Evolutionary conservation across 805 yeast genomes (phyloP).

Genomic region (Yarrowia sp.): DNA sequence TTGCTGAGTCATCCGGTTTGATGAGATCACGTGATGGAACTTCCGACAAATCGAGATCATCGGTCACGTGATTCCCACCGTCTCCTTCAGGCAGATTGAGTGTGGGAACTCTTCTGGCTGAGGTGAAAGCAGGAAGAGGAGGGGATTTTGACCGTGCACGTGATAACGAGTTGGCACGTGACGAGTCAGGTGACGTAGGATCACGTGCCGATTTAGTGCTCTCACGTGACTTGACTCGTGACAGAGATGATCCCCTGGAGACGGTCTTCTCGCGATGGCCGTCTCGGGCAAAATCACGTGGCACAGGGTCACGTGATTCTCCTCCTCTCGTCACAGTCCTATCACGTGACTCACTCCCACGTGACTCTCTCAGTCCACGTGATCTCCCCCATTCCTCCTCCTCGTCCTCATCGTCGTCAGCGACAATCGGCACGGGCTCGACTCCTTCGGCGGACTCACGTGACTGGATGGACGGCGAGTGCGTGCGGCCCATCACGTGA

Average conservation of each 20-base stretch:
- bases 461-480: neutral
- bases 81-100: slow-evolving; percentile 1
- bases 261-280: neutral
- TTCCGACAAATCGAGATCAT: neutral
- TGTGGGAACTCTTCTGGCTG: neutral
- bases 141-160: neutral
- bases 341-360: neutral
- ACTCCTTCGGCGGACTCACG: neutral
- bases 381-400: neutral
- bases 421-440: neutral
- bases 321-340: neutral
- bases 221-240: neutral
- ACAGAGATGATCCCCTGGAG: neutral
- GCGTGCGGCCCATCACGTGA: neutral
- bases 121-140: neutral
- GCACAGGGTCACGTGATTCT: too few relatives aligned
- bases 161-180: neutral
- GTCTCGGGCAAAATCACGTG: neutral
- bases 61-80: neutral
- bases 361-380: neutral
- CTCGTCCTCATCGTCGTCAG: neutral
- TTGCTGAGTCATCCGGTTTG: neutral
- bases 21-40: neutral
- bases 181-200: neutral
- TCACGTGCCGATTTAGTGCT: neutral